Evolutionary conservation across 1,139 yeast species (phyloP).

Genomic region (Debaryomyces udenii): DNA sequence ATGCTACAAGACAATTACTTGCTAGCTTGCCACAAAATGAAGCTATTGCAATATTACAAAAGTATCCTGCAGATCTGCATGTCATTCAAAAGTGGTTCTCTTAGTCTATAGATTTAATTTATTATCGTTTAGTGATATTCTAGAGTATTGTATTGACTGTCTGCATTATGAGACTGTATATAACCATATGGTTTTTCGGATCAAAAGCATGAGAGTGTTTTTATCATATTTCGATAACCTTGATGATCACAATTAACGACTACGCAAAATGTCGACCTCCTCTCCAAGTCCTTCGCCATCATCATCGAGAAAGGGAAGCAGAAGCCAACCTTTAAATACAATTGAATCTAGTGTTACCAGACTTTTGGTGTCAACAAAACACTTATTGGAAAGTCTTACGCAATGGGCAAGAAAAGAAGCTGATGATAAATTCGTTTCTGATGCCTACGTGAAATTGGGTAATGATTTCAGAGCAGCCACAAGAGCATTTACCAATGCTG

Average conservation of each 20-base stretch:
- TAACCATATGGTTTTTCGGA: too few species aligned
- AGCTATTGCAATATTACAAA: slow-evolving; percentile 65
- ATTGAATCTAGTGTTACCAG: slow-evolving; percentile 84
- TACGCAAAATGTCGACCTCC: slow-evolving; percentile 3
- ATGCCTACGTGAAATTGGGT: slow-evolving; percentile 89
- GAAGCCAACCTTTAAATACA: slow-evolving; percentile 53
- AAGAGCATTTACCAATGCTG: slow-evolving; percentile 46
- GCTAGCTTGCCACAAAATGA: slow-evolving; percentile 58
- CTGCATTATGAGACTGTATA: too few species aligned
- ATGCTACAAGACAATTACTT: slow-evolving; percentile 57
- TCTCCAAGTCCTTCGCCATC: slow-evolving; percentile 11
- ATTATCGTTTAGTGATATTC: too few species aligned
- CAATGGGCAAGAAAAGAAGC: slow-evolving; percentile 88
- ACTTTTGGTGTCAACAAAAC: slow-evolving; percentile 85
- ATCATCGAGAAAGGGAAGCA: slow-evolving; percentile 14
- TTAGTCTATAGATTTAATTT: slow-evolving; percentile 12
- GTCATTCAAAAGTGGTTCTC: slow-evolving; percentile 66
- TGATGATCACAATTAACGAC: not conserved
- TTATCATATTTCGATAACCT: not conserved
- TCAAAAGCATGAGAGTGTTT: too few species aligned
- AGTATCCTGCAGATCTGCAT: slow-evolving; percentile 64
- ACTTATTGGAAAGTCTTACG: slow-evolving; percentile 78
- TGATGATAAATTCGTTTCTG: slow-evolving; percentile 83
- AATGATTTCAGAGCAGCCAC: slow-evolving; percentile 91
- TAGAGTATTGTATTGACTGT: too few species aligned